Conservation (phyloP, 2,329 filamentous ascomycete species). For the Cercospora beticola region DNA sequence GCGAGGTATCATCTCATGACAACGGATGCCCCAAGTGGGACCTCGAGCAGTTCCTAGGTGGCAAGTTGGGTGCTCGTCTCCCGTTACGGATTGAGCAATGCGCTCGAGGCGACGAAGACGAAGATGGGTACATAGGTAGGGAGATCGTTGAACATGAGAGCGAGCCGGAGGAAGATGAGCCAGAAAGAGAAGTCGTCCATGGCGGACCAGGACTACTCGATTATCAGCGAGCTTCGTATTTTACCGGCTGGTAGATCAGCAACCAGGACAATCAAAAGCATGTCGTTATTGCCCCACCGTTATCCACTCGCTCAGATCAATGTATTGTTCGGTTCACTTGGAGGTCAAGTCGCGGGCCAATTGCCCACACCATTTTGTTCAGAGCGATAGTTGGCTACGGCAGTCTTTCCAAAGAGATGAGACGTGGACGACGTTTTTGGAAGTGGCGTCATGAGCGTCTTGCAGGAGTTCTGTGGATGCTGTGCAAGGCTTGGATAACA, state of each 20-base stretch:
- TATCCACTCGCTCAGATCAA: neutral
- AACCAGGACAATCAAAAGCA: neutral
- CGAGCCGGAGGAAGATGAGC: slow-evolving; percentile 18
- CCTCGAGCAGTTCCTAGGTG: slow-evolving; percentile 29
- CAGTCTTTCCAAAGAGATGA: neutral
- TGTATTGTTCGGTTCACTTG: neutral
- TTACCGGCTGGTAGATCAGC: slow-evolving; percentile 1
- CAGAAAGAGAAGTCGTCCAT: slow-evolving; percentile 20
- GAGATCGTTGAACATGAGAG: slow-evolving; percentile 20
- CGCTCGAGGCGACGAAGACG: slow-evolving; percentile 23
- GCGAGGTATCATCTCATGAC: slow-evolving; percentile 13
- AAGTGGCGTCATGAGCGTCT: neutral
- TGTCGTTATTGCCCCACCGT: neutral
- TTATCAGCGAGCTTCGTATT: slow-evolving; percentile 12
- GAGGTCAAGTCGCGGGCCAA: neutral
- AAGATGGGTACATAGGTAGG: slow-evolving; percentile 22
- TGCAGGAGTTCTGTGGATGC: neutral
- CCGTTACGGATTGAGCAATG: slow-evolving; percentile 15
- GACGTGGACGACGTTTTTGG: neutral
- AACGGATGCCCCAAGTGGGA: slow-evolving; percentile 23
- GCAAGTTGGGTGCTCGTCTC: slow-evolving; percentile 19
- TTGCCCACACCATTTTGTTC: neutral
- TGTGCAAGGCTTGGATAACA: neutral
- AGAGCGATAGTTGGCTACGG: neutral
- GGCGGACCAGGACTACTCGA: slow-evolving; percentile 16